Percentiles rank a stretch among this genome's conserved stretches.
These are phyloP conservation scores for Silene uniflora DNA, from an alignment of 148 eudicot species.

Conservation along the genomic window DNA sequence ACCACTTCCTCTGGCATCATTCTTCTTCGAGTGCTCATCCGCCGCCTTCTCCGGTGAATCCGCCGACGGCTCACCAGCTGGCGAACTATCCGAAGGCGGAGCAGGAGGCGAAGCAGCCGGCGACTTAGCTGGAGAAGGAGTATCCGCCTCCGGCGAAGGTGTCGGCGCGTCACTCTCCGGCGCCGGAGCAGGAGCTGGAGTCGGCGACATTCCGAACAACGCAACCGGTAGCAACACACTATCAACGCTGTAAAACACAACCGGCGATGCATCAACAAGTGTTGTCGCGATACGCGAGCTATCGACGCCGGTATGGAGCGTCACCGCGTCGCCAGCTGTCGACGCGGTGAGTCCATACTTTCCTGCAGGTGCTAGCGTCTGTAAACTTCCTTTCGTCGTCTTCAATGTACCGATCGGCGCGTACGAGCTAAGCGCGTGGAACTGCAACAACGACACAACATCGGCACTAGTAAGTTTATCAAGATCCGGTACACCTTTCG, in stretches of 20 bases:
- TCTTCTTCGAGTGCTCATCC: slow-evolving; percentile 31
- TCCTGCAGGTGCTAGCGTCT: slow-evolving; percentile 55
- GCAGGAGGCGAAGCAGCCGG: slow-evolving; percentile 30
- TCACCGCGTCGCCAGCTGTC: slow-evolving; percentile 34
- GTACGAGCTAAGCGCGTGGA: slow-evolving; percentile 60
- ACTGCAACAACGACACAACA: slow-evolving; percentile 56
- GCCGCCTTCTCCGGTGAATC: slow-evolving; percentile 29
- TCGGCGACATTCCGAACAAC: slow-evolving; percentile 41
- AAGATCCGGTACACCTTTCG: slow-evolving; percentile 46
- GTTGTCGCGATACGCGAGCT: slow-evolving; percentile 28
- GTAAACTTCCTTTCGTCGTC: slow-evolving; percentile 32
- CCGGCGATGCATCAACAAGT: slow-evolving; percentile 34
- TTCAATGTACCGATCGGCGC: slow-evolving; percentile 58
- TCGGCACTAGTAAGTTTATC: slow-evolving; percentile 48
- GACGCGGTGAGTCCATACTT: slow-evolving; percentile 35
- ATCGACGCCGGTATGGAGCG: slow-evolving; percentile 39
- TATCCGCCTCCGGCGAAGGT: slow-evolving; percentile 16
- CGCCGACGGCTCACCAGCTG: slow-evolving; percentile 35
- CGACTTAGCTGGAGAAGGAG: slow-evolving; percentile 19
- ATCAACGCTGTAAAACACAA: slow-evolving; percentile 56
- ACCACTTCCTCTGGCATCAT: slow-evolving; percentile 16
- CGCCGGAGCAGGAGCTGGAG: slow-evolving; percentile 52
- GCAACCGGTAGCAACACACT: slow-evolving; percentile 50
- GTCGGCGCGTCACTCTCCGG: slow-evolving; percentile 44
- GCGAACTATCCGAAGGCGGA: slow-evolving; percentile 22